A percentile compares a stretch with the other conserved stretches of the same genome.
These are phyloP conservation scores for Aspergillus fijiensis DNA, from an alignment of 2,329 filamentous ascomycete genomes.

Conservation along the genomic window DNA sequence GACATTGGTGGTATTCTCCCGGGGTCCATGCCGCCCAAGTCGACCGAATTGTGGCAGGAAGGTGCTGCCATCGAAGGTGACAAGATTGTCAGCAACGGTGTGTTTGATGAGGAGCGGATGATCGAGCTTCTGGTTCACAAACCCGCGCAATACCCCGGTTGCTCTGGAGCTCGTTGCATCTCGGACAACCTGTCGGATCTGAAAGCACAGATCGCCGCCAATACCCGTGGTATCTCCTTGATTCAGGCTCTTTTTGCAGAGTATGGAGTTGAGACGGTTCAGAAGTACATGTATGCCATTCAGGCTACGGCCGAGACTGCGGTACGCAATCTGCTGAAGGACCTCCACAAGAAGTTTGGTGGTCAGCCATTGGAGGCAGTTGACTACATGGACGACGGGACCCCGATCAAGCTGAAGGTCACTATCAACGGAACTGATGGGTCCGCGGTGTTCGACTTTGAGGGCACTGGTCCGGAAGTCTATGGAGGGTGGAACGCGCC, in stretches of 20 bases:
- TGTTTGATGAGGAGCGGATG: conserved; percentile 76
- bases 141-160: conserved; percentile 72
- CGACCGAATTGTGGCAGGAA: conserved; percentile 49
- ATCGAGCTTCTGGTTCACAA: conserved; percentile 69
- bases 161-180: conserved; percentile 74
- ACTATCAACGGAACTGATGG: conserved; percentile 72
- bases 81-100: conserved; percentile 71
- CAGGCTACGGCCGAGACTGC: conserved; percentile 76
- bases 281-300: conserved; percentile 81
- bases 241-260: conserved; percentile 74
- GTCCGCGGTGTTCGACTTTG: conserved; percentile 75
- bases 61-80: conserved; percentile 48
- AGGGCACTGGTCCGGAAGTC: conserved; percentile 74
- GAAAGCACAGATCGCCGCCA: conserved; percentile 82
- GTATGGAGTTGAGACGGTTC: conserved; percentile 73
- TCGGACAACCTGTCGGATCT: conserved; percentile 83
- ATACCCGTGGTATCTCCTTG: conserved; percentile 78
- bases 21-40: conserved; percentile 72
- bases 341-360: conserved; percentile 67
- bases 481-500: conserved; percentile 80
- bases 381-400: conserved; percentile 87
- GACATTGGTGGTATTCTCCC: conserved; percentile 82
- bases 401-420: conserved; percentile 71
- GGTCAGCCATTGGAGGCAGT: conserved; percentile 70
- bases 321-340: conserved; percentile 71